phyloP scores from a whole-genome alignment of 108 stramenopile genomes.

The Licmophora abbreviata region DNA sequence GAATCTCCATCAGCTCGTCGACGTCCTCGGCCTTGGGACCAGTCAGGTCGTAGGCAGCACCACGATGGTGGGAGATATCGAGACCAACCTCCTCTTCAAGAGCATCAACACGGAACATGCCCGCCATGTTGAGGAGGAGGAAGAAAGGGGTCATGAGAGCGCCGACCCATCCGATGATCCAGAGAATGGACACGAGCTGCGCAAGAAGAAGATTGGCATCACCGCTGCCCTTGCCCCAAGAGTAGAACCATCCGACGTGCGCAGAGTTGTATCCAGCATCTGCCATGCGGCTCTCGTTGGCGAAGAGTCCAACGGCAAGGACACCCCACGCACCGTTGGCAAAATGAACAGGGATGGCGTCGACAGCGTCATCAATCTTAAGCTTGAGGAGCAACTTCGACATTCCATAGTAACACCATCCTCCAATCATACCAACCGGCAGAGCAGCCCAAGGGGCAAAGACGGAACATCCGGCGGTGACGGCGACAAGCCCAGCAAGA shows the following conservation, averaged over 20 bases:
- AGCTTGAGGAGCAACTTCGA: constrained; percentile 58
- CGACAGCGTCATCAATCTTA: constrained; percentile 91
- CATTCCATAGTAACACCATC: constrained; percentile 55
- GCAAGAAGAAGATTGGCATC: constrained; percentile 63
- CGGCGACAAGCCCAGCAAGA: constrained; percentile 84
- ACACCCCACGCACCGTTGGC: constrained; percentile 79
- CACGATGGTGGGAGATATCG: constrained; percentile 79
- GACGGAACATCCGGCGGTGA: constrained; percentile 86
- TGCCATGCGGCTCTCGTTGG: constrained; percentile 26
- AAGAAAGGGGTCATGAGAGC: constrained; percentile 74
- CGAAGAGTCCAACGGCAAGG: constrained; percentile 65
- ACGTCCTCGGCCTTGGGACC: constrained; percentile 48
- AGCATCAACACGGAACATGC: constrained; percentile 81
- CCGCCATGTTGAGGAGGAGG: constrained; percentile 44
- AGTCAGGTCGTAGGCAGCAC: constrained; percentile 62
- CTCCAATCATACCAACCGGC: constrained; percentile 65
- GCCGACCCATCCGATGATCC: constrained; percentile 73
- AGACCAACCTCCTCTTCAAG: constrained; percentile 79
- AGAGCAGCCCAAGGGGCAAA: constrained; percentile 62
- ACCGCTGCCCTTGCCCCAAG: constrained; percentile 40
- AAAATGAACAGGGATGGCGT: constrained; percentile 85
- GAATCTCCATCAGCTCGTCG: constrained; percentile 54
- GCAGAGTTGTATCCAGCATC: constrained; percentile 31
- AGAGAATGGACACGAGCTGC: constrained; percentile 58
- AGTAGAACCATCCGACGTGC: constrained; percentile 45